phyloP scores from a whole-genome alignment of 179 eudicot species.

The Patellifolia procumbens region DNA sequence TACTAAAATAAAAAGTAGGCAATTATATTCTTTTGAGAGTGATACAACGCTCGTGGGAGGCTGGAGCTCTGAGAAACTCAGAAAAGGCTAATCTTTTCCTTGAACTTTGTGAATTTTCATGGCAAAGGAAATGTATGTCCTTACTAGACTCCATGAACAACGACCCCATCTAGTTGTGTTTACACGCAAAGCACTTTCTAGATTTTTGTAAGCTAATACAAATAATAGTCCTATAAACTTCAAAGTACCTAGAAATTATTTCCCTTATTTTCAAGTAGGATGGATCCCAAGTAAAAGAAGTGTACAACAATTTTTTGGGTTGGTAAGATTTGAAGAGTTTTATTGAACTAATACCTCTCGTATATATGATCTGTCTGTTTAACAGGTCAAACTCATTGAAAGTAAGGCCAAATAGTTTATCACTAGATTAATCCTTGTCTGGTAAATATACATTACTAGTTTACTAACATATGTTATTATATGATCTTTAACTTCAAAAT shows the following conservation, averaged over 20 bases:
- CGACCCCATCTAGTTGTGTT: neutral
- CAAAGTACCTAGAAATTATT: neutral
- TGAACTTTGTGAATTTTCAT: neutral
- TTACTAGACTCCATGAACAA: neutral
- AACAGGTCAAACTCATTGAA: no score
- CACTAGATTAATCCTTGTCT: no score
- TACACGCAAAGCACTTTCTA: conserved; percentile 23
- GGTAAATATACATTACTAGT: no score
- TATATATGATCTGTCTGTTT: no score
- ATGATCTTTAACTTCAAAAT: no score
- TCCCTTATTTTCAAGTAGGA: neutral
- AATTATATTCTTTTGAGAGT: neutral
- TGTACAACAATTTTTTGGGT: no score
- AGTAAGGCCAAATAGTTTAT: no score
- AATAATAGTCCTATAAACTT: no score
- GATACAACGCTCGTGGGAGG: neutral
- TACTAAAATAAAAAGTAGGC: no score
- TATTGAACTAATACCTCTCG: no score
- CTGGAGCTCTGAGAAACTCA: neutral
- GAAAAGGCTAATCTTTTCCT: neutral
- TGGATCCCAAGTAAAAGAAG: neutral
- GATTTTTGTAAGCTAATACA: conserved; percentile 13
- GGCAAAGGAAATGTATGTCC: conserved; percentile 8
- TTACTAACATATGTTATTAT: no score
- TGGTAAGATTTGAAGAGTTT: no score